phyloP scores from a whole-genome alignment of 2,329 filamentous ascomycete species.

The Ascomycota sp. region DNA sequence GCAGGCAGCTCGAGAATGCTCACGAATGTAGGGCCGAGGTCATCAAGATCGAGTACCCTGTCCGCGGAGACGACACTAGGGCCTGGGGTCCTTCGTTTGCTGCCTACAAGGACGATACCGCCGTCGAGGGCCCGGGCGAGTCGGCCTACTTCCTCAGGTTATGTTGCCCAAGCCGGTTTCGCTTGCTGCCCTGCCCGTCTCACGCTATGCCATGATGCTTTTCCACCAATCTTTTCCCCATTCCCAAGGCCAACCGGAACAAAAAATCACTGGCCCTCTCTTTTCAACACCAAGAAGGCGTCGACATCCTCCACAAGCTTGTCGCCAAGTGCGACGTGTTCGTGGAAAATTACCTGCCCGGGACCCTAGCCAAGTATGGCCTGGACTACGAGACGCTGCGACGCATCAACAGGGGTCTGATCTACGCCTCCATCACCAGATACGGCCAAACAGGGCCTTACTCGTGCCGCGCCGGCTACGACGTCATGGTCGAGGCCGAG shows the following conservation, averaged over 20 bases:
- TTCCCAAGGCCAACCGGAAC: conserved; percentile 68
- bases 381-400: conserved; percentile 72
- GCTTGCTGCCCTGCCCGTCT: not conserved
- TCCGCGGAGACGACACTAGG: conserved; percentile 76
- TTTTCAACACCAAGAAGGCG: conserved; percentile 67
- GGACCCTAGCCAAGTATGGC: conserved; percentile 69
- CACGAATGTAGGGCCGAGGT: conserved; percentile 53
- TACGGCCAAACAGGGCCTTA: conserved; percentile 94
- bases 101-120: conserved; percentile 41
- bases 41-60: conserved; percentile 92
- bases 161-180: conserved; percentile 7
- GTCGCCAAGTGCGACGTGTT: conserved; percentile 74
- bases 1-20: not conserved
- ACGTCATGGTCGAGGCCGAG: conserved; percentile 98
- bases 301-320: conserved; percentile 71
- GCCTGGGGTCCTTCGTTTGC: conserved; percentile 96
- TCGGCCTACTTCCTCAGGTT: conserved; percentile 89
- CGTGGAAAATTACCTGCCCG: conserved; percentile 92
- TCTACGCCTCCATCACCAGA: conserved; percentile 92
- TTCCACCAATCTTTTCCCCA: too few species aligned
- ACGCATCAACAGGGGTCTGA: conserved; percentile 64
- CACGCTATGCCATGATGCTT: too few species aligned
- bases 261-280: conserved; percentile 88
- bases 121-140: conserved; percentile 55
- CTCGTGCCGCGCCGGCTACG: conserved; percentile 72